Base-by-base conservation (phyloP, 148 eudicot species). In the Amaranthus palmeri region DNA sequence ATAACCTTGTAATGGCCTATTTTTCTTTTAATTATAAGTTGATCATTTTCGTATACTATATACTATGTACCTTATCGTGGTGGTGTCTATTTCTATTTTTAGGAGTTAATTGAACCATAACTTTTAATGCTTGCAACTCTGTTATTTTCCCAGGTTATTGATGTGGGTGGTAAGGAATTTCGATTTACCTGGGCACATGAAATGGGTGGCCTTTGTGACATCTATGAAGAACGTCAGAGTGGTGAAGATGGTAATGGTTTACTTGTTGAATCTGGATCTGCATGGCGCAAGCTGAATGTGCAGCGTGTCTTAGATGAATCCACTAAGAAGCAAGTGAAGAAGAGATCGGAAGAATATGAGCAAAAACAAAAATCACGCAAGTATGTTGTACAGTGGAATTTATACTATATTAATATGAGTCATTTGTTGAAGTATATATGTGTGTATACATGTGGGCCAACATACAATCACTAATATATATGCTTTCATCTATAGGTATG, bases 201-300 rank as follows among this genome's bases (percentile, higher is more conserved):
- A 78, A 73, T 74, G 65, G 88, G 88, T 60, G 85, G 83, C 68
- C 82, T 87, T 11, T 95, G 99, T 78, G 97, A 95, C 75, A 87
- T 90, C 54, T 95, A 95, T 57, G 97, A 95, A 80, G 97, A 95
- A 78, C 92, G 92, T 45, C 86, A 71, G 80, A 76, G 87, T 79
- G 90, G 91, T 64, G 99, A 89, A 75, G 92, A 83, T 85, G 93
- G 96, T 74, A 85, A 86, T 79, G 93, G 96, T 67, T 81, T 92
- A 79, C 96, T 95, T 76, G 89, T 95, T 67, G 99, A 92, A 82
- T 89, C 97, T 61, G 99, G 99, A 73, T 81, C 85, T 76, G 89
- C 89, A 48, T 92, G 88, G 92, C 93, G 97, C 77, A 95, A 92
- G 86, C 67, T 95, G 82, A 95, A 84, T 83, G 90, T 88, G 45